Conservation (phyloP, 2,329 filamentous ascomycete species). For the Hymenoscyphus linearis region DNA sequence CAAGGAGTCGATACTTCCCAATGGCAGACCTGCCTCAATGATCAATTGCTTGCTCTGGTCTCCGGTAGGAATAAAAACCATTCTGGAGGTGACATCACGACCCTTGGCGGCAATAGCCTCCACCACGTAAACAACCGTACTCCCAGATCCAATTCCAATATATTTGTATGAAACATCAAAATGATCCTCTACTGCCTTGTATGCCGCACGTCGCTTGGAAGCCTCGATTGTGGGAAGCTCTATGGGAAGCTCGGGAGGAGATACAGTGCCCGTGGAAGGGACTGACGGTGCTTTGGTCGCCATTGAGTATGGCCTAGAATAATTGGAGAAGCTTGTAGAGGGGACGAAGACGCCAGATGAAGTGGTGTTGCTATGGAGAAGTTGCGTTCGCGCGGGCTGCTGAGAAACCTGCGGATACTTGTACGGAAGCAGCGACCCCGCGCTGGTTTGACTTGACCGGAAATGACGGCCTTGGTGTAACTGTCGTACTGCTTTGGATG, state of each 20-base stretch:
- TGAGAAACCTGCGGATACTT: neutral
- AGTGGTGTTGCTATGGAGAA: neutral
- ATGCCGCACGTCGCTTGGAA: conserved; percentile 71
- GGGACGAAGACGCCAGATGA: neutral
- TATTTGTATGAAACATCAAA: conserved; percentile 57
- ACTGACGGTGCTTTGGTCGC: neutral
- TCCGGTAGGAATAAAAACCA: conserved; percentile 82
- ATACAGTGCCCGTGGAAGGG: conserved; percentile 12
- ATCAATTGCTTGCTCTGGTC: conserved; percentile 71
- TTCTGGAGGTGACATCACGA: conserved; percentile 48
- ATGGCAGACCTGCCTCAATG: conserved; percentile 67
- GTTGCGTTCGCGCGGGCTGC: neutral
- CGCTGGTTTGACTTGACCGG: neutral
- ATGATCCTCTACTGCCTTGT: conserved; percentile 67
- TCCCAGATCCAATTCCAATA: conserved; percentile 76
- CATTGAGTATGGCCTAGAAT: neutral
- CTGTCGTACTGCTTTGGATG: neutral
- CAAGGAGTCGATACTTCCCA: conserved; percentile 46
- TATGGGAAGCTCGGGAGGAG: conserved; percentile 10
- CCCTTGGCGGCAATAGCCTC: conserved; percentile 68
- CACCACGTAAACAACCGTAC: conserved; percentile 79
- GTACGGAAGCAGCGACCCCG: neutral
- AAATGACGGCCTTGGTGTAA: neutral
- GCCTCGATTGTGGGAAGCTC: conserved; percentile 51
- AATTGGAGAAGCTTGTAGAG: neutral